A percentile compares a stretch with the other conserved stretches of the same genome.
Evolutionary conservation across 2,329 filamentous ascomycete genomes (phyloP).

Genomic region (Fusarium subtropicale): DNA sequence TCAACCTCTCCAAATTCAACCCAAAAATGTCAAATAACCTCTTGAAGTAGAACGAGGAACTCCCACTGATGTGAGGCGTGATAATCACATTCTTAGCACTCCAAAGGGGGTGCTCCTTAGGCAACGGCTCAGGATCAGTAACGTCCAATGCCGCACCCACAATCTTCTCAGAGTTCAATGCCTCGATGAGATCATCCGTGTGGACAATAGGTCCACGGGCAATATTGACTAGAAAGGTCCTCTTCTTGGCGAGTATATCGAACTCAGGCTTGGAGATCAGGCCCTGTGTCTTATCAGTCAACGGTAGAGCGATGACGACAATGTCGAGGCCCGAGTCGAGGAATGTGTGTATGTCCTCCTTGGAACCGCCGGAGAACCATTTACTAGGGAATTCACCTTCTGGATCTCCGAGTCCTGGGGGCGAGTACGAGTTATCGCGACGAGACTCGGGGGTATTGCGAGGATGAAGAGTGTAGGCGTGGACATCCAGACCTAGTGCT

Average conservation of each 20-base stretch:
- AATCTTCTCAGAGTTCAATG: constrained; percentile 61
- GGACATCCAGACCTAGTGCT: constrained; percentile 76
- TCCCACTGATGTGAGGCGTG: constrained; percentile 62
- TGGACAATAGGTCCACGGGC: constrained; percentile 67
- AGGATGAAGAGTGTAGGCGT: constrained; percentile 79
- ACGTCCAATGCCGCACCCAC: constrained; percentile 81
- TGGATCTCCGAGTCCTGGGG: constrained; percentile 71
- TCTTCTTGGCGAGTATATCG: constrained; percentile 56
- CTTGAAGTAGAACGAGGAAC: constrained; percentile 55
- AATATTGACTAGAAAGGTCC: constrained; percentile 77
- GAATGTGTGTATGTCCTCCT: constrained; percentile 61
- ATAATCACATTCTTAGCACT: constrained; percentile 75
- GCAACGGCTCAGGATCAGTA: constrained; percentile 82
- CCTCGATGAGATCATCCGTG: constrained; percentile 69
- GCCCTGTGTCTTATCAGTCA: constrained; percentile 61
- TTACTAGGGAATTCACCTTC: constrained; percentile 60
- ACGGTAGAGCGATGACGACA: constrained; percentile 63
- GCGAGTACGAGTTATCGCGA: constrained; percentile 73
- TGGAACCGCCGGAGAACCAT: constrained; percentile 63
- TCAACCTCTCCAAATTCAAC: constrained; percentile 55
- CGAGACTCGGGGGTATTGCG: constrained; percentile 74
- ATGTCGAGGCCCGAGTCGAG: constrained; percentile 64
- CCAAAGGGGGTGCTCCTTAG: constrained; percentile 76
- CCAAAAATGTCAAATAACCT: constrained; percentile 58
- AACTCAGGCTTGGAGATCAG: constrained; percentile 65